phyloP scores from a whole-genome alignment of 768 basidiomycete species.

The Trametes cinnabarina region DNA sequence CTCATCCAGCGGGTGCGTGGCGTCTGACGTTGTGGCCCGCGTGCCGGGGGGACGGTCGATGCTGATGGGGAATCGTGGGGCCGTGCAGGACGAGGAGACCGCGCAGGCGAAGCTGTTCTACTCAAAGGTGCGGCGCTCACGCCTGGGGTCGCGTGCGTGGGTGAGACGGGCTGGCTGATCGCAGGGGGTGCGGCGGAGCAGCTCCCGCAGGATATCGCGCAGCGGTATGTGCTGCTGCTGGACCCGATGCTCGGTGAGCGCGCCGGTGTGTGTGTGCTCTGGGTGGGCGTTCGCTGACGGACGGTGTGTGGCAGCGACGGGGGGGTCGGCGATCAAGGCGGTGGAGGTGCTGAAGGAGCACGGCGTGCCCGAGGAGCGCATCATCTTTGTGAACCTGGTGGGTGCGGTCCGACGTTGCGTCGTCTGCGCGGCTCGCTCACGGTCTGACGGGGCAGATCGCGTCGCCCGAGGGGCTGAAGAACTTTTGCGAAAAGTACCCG shows the following conservation, averaged over 20 bases:
- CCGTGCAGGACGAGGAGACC: constrained; percentile 86
- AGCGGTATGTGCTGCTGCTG: constrained; percentile 88
- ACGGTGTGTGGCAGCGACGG: constrained; percentile 59
- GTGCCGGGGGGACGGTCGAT: too few relatives aligned
- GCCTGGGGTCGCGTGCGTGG: neutral
- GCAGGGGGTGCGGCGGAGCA: constrained; percentile 30
- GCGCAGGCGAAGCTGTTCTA: constrained; percentile 91
- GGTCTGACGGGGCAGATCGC: constrained; percentile 56
- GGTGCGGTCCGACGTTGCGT: too few relatives aligned
- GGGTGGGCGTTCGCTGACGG: neutral
- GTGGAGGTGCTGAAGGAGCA: constrained; percentile 91
- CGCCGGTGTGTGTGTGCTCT: neutral
- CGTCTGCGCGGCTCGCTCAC: too few relatives aligned
- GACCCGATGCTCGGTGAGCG: constrained; percentile 94
- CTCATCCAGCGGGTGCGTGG: constrained; percentile 84
- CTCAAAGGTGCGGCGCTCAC: constrained; percentile 54
- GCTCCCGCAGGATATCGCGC: constrained; percentile 91
- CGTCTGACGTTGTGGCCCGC: too few relatives aligned
- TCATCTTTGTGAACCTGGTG: constrained; percentile 92
- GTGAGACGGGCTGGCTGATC: neutral
- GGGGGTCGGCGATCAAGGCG: constrained; percentile 97
- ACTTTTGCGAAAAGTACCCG: constrained; percentile 76
- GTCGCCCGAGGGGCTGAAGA: constrained; percentile 83
- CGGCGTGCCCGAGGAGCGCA: constrained; percentile 91
- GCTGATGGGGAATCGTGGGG: too few relatives aligned